A percentile compares a stretch with the other conserved stretches of the same genome.
phyloP scores from a whole-genome alignment of 306 rosid genomes.

The Quercus ilex region DNA sequence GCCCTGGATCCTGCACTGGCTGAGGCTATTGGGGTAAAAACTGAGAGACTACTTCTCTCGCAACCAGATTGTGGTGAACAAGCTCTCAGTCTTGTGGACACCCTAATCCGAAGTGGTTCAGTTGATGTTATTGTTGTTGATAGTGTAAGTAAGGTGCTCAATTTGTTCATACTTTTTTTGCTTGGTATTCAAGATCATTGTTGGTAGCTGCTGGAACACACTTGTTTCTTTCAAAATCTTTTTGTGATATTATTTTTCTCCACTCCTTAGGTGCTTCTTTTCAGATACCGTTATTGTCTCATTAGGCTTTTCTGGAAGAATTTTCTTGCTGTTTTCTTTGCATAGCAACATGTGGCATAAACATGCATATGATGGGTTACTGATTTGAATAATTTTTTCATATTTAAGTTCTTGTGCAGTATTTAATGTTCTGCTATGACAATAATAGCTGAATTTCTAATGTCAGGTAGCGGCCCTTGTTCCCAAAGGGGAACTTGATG shows the following conservation, averaged over 20 bases:
- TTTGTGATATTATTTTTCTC: not conserved
- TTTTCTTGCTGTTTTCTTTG: not conserved
- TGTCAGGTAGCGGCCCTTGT: constrained; percentile 92
- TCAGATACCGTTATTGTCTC: not conserved
- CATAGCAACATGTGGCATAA: not conserved
- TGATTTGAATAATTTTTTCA: constrained; percentile 5
- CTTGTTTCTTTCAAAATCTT: not conserved
- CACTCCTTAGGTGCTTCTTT: not conserved
- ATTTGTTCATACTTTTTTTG: not conserved
- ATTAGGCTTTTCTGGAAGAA: constrained; percentile 1
- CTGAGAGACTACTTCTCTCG: constrained; percentile 71
- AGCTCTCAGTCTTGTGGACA: constrained; percentile 91
- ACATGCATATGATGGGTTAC: not conserved
- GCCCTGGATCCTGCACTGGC: constrained; percentile 87
- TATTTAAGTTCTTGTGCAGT: constrained; percentile 4
- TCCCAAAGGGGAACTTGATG: constrained; percentile 95
- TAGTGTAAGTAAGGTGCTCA: constrained; percentile 64
- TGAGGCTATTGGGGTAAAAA: constrained; percentile 77
- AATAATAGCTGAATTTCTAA: constrained; percentile 19
- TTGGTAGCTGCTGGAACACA: not conserved
- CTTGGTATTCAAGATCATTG: not conserved
- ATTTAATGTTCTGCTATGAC: constrained; percentile 2
- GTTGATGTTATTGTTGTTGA: constrained; percentile 94
- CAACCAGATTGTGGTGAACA: constrained; percentile 97
- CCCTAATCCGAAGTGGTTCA: constrained; percentile 84